A percentile compares a stretch with the other conserved stretches of the same genome.
Conservation (phyloP, 176 grass and related monocot genomes). For the Lolium multiflorum region DNA sequence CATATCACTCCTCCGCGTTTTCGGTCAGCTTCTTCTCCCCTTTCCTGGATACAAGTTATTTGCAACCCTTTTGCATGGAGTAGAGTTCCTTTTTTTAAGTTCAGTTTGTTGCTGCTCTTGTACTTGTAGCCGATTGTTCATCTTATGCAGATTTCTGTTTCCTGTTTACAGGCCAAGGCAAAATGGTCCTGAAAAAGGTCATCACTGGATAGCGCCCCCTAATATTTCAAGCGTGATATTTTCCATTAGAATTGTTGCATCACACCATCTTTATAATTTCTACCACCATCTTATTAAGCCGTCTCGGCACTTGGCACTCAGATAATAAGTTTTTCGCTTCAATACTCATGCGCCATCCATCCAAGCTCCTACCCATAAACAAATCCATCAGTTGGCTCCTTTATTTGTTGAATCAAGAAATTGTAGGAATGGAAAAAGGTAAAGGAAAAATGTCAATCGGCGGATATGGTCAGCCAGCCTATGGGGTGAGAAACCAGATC, state of each 20-base stretch:
- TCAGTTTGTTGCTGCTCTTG: not conserved
- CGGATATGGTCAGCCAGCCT: too few relatives aligned
- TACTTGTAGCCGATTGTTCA: not conserved
- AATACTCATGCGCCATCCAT: not conserved
- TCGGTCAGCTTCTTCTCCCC: conserved; percentile 32
- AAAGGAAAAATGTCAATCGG: conserved; percentile 13
- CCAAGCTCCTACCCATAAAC: not conserved
- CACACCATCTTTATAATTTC: not conserved
- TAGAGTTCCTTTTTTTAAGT: too few relatives aligned
- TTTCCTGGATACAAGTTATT: too few relatives aligned
- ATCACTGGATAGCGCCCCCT: conserved; percentile 18
- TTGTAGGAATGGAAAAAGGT: not conserved
- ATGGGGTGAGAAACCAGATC: not conserved
- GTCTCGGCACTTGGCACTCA: not conserved
- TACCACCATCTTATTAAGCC: not conserved
- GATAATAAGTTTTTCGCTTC: not conserved
- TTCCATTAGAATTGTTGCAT: not conserved
- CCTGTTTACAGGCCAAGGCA: conserved; percentile 29
- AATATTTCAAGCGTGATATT: not conserved
- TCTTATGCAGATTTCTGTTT: not conserved
- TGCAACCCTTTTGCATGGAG: too few relatives aligned
- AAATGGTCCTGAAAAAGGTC: conserved; percentile 37
- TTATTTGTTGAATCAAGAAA: not conserved
- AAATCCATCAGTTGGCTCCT: not conserved
- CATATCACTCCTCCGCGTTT: conserved; percentile 21